phyloP scores from a whole-genome alignment of 129 eudicot genomes.

The Flaveria bidentis region DNA sequence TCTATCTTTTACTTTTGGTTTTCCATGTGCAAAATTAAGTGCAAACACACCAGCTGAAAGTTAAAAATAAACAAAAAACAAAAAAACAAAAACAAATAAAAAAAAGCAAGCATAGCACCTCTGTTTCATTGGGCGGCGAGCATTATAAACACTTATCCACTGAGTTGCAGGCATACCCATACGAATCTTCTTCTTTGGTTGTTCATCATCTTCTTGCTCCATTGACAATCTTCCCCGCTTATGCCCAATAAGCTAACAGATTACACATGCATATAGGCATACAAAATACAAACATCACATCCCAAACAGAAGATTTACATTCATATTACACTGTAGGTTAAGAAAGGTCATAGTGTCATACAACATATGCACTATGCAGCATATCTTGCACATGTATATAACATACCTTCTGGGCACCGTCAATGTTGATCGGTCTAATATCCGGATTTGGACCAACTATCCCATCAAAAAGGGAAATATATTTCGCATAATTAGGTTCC shows the following conservation, averaged over 20 bases:
- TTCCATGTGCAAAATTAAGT: neutral
- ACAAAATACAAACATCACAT: conserved; percentile 10
- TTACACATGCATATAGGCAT: conserved; percentile 6
- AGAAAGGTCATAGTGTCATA: neutral
- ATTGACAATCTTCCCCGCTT: conserved; percentile 70
- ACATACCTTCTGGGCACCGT: conserved; percentile 86
- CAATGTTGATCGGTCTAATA: conserved; percentile 78
- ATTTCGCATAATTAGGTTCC: conserved; percentile 81
- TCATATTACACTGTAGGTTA: neutral
- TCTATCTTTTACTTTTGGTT: neutral
- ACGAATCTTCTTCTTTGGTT: conserved; percentile 85
- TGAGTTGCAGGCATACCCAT: conserved; percentile 91
- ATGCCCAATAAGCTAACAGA: conserved; percentile 69
- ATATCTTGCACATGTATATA: neutral
- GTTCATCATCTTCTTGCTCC: conserved; percentile 75
- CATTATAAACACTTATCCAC: conserved; percentile 91
- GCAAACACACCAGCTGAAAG: neutral
- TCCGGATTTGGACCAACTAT: conserved; percentile 90
- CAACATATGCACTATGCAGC: neutral
- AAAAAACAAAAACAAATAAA: too few relatives aligned
- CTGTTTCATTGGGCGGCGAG: conserved; percentile 87
- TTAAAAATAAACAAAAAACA: too few relatives aligned
- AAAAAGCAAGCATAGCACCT: conserved; percentile 40
- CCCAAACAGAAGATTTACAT: neutral
- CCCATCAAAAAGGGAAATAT: conserved; percentile 79